Evolutionary conservation across 2,329 filamentous ascomycete genomes (phyloP).

Genomic region (Diaporthe humulicola): DNA sequence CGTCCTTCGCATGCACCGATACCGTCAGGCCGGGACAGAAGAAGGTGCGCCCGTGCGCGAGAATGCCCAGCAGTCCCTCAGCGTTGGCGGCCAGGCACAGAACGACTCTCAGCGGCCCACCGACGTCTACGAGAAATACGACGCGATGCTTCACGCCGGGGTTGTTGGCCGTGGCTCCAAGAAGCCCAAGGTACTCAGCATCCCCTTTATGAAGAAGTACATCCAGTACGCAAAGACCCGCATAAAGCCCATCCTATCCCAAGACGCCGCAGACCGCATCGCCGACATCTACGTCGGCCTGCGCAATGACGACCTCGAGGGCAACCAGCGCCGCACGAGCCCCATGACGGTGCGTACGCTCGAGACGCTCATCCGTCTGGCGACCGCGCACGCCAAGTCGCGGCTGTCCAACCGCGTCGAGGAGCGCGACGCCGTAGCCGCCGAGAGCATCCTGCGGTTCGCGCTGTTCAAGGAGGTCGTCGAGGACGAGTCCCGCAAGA

Average conservation of each 20-base stretch:
- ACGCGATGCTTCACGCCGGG: slow-evolving; percentile 94
- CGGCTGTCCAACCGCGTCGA: slow-evolving; percentile 90
- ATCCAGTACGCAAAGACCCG: slow-evolving; percentile 97
- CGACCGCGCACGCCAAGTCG: slow-evolving; percentile 95
- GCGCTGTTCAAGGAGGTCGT: slow-evolving; percentile 98
- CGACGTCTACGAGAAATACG: slow-evolving; percentile 96
- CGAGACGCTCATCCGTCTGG: slow-evolving; percentile 97
- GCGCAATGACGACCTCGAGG: slow-evolving; percentile 94
- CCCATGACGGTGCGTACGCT: slow-evolving; percentile 97
- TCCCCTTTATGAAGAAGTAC: slow-evolving; percentile 99
- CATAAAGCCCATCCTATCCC: slow-evolving; percentile 90
- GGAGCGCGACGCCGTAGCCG: slow-evolving; percentile 87
- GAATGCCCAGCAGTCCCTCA: slow-evolving; percentile 84
- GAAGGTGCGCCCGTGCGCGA: slow-evolving; percentile 96
- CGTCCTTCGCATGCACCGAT: slow-evolving; percentile 96
- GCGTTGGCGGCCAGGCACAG: slow-evolving; percentile 86
- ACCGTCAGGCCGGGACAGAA: slow-evolving; percentile 91
- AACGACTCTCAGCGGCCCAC: slow-evolving; percentile 80
- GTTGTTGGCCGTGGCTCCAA: slow-evolving; percentile 84
- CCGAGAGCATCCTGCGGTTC: slow-evolving; percentile 91
- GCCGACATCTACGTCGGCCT: slow-evolving; percentile 91
- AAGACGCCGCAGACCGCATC: slow-evolving; percentile 92
- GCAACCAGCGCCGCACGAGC: slow-evolving; percentile 92
- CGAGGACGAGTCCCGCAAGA: slow-evolving; percentile 82
- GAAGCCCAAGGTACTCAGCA: slow-evolving; percentile 89